Conservation (phyloP, 2,329 filamentous ascomycete genomes). For the Colletotrichum echinochloae region DNA sequence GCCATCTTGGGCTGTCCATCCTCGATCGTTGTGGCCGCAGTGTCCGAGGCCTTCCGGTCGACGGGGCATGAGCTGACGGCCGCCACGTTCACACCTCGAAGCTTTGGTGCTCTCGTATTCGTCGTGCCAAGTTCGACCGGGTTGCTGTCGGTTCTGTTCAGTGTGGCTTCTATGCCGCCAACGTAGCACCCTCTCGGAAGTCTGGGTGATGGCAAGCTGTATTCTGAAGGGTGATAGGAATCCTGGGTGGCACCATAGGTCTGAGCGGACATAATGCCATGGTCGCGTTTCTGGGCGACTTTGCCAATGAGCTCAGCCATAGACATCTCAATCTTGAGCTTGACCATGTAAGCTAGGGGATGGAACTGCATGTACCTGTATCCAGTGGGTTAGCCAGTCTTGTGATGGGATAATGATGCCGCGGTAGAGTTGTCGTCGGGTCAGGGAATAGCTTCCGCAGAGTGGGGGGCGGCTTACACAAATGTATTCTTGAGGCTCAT, state of each 20-base stretch:
- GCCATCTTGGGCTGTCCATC: conserved; percentile 37
- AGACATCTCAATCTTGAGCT: conserved; percentile 66
- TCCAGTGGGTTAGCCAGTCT: conserved; percentile 38
- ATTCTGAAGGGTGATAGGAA: conserved; percentile 29
- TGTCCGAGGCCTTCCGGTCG: conserved; percentile 5
- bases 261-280: conserved; percentile 24
- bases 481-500: conserved; percentile 59
- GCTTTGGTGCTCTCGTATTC: not conserved
- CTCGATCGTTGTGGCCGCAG: not conserved
- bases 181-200: not conserved
- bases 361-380: conserved; percentile 62
- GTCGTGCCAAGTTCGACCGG: conserved; percentile 4
- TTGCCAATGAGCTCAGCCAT: conserved; percentile 65
- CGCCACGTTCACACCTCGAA: conserved; percentile 22
- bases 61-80: conserved; percentile 20
- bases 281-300: conserved; percentile 45
- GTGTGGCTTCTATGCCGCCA: not conserved
- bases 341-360: conserved; percentile 63
- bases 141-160: not conserved
- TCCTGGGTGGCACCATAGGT: conserved; percentile 13
- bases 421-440: not conserved
- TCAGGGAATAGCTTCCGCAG: not conserved
- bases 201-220: conserved; percentile 24
- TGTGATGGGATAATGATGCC: not conserved
- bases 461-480: conserved; percentile 46